phyloP scores from a whole-genome alignment of 352 stramenopile genomes.

The Aphanomyces euteiches region DNA sequence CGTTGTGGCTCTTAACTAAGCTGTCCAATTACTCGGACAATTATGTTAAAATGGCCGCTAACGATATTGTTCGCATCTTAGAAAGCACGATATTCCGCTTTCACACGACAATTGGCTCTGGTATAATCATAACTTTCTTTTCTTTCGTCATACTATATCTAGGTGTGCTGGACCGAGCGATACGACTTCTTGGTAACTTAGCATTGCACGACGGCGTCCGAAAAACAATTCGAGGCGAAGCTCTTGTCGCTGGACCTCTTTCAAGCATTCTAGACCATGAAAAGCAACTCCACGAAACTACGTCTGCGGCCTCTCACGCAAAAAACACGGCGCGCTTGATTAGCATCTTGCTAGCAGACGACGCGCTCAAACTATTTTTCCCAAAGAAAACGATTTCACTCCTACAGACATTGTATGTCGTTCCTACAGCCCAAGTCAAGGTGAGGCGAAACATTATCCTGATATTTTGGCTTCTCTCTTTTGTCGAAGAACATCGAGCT shows the following conservation, averaged over 20 bases:
- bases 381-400: slow-evolving; percentile 72
- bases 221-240: slow-evolving; percentile 58
- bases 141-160: slow-evolving; percentile 35
- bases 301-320: slow-evolving; percentile 30
- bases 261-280: slow-evolving; percentile 61
- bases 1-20: slow-evolving; percentile 60
- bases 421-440: slow-evolving; percentile 41
- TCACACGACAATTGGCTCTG: slow-evolving; percentile 26
- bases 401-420: slow-evolving; percentile 53
- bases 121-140: not conserved
- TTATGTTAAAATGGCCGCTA: slow-evolving; percentile 54
- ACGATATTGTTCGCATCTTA: slow-evolving; percentile 40
- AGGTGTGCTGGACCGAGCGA: slow-evolving; percentile 53
- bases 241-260: slow-evolving; percentile 66
- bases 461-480: slow-evolving; percentile 53
- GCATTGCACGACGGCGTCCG: slow-evolving; percentile 51
- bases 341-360: slow-evolving; percentile 55
- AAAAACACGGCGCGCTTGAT: slow-evolving; percentile 69
- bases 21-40: slow-evolving; percentile 61
- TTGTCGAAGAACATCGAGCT: slow-evolving; percentile 72
- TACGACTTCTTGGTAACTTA: slow-evolving; percentile 62
- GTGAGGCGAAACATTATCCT: slow-evolving; percentile 58
- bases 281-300: slow-evolving; percentile 17
- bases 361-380: slow-evolving; percentile 77
- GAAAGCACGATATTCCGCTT: slow-evolving; percentile 26